phyloP scores from a whole-genome alignment of 106 monocot species.

The Platanthera guangdongensis region DNA sequence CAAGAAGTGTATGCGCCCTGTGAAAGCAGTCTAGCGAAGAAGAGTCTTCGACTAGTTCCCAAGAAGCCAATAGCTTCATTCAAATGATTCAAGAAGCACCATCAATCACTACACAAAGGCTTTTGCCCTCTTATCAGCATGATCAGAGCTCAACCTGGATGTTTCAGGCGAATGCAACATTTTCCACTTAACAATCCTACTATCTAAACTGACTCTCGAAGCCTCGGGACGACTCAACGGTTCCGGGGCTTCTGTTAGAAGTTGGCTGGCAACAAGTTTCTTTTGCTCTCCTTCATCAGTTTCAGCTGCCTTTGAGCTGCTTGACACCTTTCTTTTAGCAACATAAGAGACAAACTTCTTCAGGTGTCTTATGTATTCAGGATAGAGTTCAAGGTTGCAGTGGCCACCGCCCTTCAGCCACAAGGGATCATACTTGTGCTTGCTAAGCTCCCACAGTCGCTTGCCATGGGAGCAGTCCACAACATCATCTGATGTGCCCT shows the following conservation, averaged over 20 bases:
- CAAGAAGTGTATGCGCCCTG: slow-evolving; percentile 33
- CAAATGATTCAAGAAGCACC: not conserved
- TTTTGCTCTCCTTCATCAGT: slow-evolving; percentile 8
- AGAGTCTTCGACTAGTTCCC: not conserved
- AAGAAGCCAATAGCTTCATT: not conserved
- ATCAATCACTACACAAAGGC: slow-evolving; percentile 5
- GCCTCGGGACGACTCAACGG: slow-evolving; percentile 16
- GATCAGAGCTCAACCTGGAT: slow-evolving; percentile 49
- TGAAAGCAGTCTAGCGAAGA: not conserved
- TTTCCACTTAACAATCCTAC: slow-evolving; percentile 28
- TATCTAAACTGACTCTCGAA: slow-evolving; percentile 49
- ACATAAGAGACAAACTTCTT: slow-evolving; percentile 52
- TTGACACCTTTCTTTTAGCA: slow-evolving; percentile 23
- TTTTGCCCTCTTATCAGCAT: slow-evolving; percentile 34
- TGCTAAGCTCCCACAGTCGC: slow-evolving; percentile 60
- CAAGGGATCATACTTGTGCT: slow-evolving; percentile 51
- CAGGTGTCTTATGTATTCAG: slow-evolving; percentile 54
- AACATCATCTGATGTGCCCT: slow-evolving; percentile 71
- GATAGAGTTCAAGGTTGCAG: slow-evolving; percentile 60
- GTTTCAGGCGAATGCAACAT: slow-evolving; percentile 31
- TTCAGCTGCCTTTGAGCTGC: slow-evolving; percentile 9
- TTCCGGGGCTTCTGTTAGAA: slow-evolving; percentile 4
- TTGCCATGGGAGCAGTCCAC: slow-evolving; percentile 71
- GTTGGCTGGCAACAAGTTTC: slow-evolving; percentile 2
- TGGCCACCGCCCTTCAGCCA: slow-evolving; percentile 64